A percentile compares a stretch with the other conserved stretches of the same genome.
Evolutionary conservation across 1,139 yeast species (phyloP).

Genomic region (Spathaspora jeffriesii): DNA sequence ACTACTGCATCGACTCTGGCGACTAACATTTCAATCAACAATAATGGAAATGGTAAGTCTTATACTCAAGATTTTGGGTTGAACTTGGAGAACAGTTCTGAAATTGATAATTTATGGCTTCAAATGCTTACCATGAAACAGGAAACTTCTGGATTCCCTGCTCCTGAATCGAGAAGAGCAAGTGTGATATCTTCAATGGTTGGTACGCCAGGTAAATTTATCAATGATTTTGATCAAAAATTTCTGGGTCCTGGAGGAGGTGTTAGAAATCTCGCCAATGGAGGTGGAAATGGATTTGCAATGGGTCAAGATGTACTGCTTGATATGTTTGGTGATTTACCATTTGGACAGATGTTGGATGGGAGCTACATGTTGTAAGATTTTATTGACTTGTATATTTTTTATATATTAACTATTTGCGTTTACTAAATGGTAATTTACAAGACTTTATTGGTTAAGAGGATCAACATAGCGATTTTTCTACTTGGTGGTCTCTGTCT

Average conservation of each 20-base stretch:
- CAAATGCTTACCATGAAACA: slow-evolving; percentile 36
- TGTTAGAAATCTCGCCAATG: slow-evolving; percentile 3
- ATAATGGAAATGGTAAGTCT: background rate
- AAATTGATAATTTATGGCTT: slow-evolving; percentile 42
- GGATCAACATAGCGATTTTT: too few species aligned
- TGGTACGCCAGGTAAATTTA: slow-evolving; percentile 2
- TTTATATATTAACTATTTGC: background rate
- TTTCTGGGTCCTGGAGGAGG: background rate
- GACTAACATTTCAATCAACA: slow-evolving; percentile 10
- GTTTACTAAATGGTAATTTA: background rate
- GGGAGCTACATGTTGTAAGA: background rate
- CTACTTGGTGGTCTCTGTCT: background rate
- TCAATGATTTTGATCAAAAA: background rate
- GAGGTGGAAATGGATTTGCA: slow-evolving; percentile 4
- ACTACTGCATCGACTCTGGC: slow-evolving; percentile 10
- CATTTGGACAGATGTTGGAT: slow-evolving; percentile 18
- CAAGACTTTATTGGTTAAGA: too few species aligned
- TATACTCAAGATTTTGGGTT: slow-evolving; percentile 19
- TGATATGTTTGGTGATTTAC: slow-evolving; percentile 27
- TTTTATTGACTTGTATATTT: background rate
- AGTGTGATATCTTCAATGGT: slow-evolving; percentile 6
- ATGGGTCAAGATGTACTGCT: slow-evolving; percentile 17
- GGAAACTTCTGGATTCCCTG: slow-evolving; percentile 14
- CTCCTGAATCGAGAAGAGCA: slow-evolving; percentile 4
- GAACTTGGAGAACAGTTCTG: slow-evolving; percentile 30